Base-by-base conservation (phyloP, 2,329 filamentous ascomycete species). In the Cladosporium velox region DNA sequence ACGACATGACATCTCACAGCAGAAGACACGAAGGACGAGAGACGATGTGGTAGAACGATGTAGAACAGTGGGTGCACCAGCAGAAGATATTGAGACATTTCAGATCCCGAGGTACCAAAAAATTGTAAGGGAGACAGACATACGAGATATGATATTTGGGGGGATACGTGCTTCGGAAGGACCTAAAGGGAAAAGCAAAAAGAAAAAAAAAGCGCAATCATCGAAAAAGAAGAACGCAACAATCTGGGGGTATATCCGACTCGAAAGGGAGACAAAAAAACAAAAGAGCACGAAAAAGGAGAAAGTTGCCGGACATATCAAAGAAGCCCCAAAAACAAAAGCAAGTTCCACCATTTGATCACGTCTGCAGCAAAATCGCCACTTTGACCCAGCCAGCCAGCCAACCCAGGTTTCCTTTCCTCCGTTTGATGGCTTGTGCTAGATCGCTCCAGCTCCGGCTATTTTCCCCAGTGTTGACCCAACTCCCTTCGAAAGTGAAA, bases 241-340 rank as follows among this genome's bases (percentile, higher is more conserved):
- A 63, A 54, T 41, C 59, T 63, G 60, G 60, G 60, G 60, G 60
- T 63, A 63, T 63, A 63, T 63, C 60, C 60, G 60, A 63, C 47
- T 63, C 60, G 12, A 21, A n/a, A 52, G 4, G 24, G 12, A 15
- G 24, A 24, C 24, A 24, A 59, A 28, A 30, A 3, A 41, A 44
- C 30, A 32, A 32, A 15, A 15, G 15, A 63, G 47, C 15, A 24
- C 28, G 6, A 15, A 14, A 24, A 34, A 57, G 10, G 28, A 38
- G 4, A 41, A 41, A 35, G 12, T 47, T 47, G 41, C n/a, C 41
- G 41, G 41, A 47, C 2, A 47, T 47, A 47, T 47, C 18, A 18
- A 44, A 52, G 15, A 12, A 47, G 52, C 15, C 52, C 52, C 55
- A 58, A 35, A 14, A 32, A 32, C 30, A 35, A 35, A 58, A 24